These are phyloP conservation scores for Fusarium sp. DNA, from an alignment of 2,329 filamentous ascomycete genomes.

Conservation along the genomic window DNA sequence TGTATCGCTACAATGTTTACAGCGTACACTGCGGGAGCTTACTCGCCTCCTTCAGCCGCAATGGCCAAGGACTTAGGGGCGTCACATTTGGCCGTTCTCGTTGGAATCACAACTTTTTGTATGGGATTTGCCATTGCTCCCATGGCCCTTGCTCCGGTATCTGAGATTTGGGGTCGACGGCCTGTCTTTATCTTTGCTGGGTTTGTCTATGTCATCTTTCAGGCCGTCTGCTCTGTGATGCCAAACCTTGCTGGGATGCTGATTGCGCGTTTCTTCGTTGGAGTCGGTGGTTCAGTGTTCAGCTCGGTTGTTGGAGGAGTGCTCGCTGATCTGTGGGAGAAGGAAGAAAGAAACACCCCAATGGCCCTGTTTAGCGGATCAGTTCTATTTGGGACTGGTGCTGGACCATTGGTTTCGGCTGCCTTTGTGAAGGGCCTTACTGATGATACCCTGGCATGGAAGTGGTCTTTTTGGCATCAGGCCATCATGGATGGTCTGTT, in stretches of 20 bases:
- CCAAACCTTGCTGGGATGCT: slow-evolving; percentile 79
- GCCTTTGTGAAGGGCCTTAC: slow-evolving; percentile 74
- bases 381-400: slow-evolving; percentile 82
- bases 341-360: slow-evolving; percentile 83
- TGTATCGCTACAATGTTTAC: slow-evolving; percentile 82
- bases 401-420: slow-evolving; percentile 79
- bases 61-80: slow-evolving; percentile 76
- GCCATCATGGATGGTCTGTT: slow-evolving; percentile 75
- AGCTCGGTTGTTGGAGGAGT: slow-evolving; percentile 94
- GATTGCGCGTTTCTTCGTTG: slow-evolving; percentile 79
- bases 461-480: slow-evolving; percentile 92
- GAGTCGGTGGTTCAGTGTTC: slow-evolving; percentile 82
- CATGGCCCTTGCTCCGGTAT: slow-evolving; percentile 89
- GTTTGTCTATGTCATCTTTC: slow-evolving; percentile 76
- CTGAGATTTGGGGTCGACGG: slow-evolving; percentile 87
- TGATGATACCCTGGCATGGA: slow-evolving; percentile 67
- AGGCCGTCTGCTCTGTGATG: slow-evolving; percentile 80
- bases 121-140: slow-evolving; percentile 84
- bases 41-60: slow-evolving; percentile 75
- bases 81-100: slow-evolving; percentile 73
- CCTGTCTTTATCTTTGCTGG: slow-evolving; percentile 85
- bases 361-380: slow-evolving; percentile 90
- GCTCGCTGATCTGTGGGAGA: slow-evolving; percentile 86
- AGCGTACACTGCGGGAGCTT: slow-evolving; percentile 84
- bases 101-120: slow-evolving; percentile 86